Conservation (phyloP, 768 basidiomycete species). For the Naganishia antarctica region DNA sequence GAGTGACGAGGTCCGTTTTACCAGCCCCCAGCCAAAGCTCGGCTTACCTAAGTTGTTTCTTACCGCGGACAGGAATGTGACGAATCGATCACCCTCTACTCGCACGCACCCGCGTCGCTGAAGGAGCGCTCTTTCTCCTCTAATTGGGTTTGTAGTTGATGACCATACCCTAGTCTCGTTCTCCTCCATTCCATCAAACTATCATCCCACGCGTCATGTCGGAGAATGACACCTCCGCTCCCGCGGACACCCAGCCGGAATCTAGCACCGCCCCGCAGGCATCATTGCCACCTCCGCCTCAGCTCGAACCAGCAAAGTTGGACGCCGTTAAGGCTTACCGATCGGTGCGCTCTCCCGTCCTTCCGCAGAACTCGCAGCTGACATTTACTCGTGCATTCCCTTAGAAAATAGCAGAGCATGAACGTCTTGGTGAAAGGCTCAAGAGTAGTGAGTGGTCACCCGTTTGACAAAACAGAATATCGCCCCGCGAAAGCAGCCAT, state of each 20-base stretch:
- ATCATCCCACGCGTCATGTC: slow-evolving; percentile 6
- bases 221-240: slow-evolving; percentile 4
- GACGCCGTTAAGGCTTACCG: slow-evolving; percentile 49
- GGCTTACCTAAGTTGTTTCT: too few relatives aligned
- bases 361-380: neutral
- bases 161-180: neutral
- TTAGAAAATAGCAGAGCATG: slow-evolving; percentile 95
- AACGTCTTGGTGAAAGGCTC: slow-evolving; percentile 74
- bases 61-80: too few relatives aligned
- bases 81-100: too few relatives aligned
- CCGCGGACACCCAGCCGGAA: slow-evolving; percentile 13
- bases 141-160: too few relatives aligned
- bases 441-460: slow-evolving; percentile 84
- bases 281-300: slow-evolving; percentile 5
- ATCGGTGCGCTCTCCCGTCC: slow-evolving; percentile 39
- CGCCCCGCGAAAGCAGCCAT: too few relatives aligned
- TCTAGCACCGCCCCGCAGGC: neutral
- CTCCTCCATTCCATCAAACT: neutral
- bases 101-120: too few relatives aligned
- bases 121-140: too few relatives aligned
- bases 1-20: too few relatives aligned
- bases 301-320: slow-evolving; percentile 38
- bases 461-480: too few relatives aligned
- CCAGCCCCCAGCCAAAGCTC: too few relatives aligned
- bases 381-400: neutral